Base-by-base conservation (phyloP, 768 basidiomycete species). In the Rhodosporidiobolus odoratus region DNA sequence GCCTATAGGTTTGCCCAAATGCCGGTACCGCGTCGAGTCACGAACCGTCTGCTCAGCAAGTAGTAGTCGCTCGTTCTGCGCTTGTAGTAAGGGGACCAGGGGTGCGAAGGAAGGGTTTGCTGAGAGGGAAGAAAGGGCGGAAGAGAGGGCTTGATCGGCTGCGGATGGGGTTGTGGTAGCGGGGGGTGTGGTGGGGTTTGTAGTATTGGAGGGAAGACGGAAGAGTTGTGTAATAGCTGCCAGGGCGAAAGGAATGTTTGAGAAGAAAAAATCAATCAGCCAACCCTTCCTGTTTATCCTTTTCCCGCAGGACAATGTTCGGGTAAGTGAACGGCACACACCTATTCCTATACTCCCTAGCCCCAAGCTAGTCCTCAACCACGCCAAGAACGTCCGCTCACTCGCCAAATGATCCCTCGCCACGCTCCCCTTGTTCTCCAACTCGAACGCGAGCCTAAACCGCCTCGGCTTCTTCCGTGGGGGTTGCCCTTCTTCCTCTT, bases 401-500 rank as follows among this genome's bases (percentile, higher is more conserved):
- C 80, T 80, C 3, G 84, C 83, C 7, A 85, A 80, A 68, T 85
- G 84, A 75, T 85, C 84, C 32, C 85, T 79, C 37, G 84, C 84
- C 60, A 84, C 83, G 64, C 80, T 82, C 17, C 83, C 83, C 35
- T 80, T 78, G 71, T 85, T 85, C 76, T 83, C 80, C 15, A 85
- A 78, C 27, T 71, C 69, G 21, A 52, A 67, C 30, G 59, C 66
- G 3, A 67, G 41, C 4, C 52, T 45, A n/a, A 30, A 30, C 27
- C 30, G 7, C 54, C 32, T 7, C n/a, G n/a, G n/a, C n/a, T n/a
- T n/a, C n/a, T n/a, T n/a, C n/a, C n/a, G n/a, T n/a, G n/a, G n/a
- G n/a, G n/a, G n/a, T n/a, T n/a, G 4, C 30, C 5, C 23, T 23
- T 7, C 32, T 9, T 34, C 54, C 25, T 34, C 13, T 35, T 34